A percentile compares a stretch with the other conserved stretches of the same genome.
Conservation (phyloP, 805 yeast genomes). For the Zygotorulaspora danielsina region DNA sequence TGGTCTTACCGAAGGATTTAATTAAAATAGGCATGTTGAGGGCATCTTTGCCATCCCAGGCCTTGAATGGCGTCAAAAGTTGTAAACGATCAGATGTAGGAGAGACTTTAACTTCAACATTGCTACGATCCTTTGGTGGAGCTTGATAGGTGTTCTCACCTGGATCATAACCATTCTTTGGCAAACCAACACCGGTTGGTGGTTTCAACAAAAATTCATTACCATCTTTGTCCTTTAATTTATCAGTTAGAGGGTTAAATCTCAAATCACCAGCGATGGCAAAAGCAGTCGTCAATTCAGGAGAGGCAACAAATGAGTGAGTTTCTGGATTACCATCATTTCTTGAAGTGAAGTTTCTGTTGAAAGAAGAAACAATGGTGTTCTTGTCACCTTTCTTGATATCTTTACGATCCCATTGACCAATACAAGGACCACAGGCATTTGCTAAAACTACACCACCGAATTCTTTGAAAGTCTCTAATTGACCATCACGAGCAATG, state of each 20-base stretch:
- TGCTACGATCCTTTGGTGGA: conserved; percentile 82
- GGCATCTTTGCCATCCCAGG: conserved; percentile 97
- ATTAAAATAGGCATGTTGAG: conserved; percentile 84
- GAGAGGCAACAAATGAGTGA: conserved; percentile 95
- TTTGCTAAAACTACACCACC: conserved; percentile 95
- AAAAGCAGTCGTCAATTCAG: conserved; percentile 92
- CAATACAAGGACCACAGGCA: conserved; percentile 99
- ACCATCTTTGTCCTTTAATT: conserved; percentile 83
- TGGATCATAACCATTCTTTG: conserved; percentile 80
- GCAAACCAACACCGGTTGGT: conserved; percentile 89
- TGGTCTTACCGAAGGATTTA: conserved; percentile 95
- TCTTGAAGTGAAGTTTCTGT: conserved; percentile 97
- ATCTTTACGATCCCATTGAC: conserved; percentile 97
- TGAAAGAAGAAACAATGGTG: conserved; percentile 95
- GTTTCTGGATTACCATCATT: conserved; percentile 98
- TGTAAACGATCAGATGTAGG: conserved; percentile 97
- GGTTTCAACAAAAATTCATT: conserved; percentile 83
- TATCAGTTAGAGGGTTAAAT: conserved; percentile 92
- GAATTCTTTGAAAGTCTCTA: conserved; percentile 79
- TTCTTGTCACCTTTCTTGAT: conserved; percentile 91
- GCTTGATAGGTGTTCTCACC: conserved; percentile 97
- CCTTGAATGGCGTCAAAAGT: conserved; percentile 84
- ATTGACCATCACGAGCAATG: conserved; percentile 92
- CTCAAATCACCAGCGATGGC: conserved; percentile 95
- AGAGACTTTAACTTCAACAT: conserved; percentile 68